Percentiles rank a stretch among this genome's conserved stretches.
Conservation (phyloP, 2,329 filamentous ascomycete species). For the Helotiales sp. region DNA sequence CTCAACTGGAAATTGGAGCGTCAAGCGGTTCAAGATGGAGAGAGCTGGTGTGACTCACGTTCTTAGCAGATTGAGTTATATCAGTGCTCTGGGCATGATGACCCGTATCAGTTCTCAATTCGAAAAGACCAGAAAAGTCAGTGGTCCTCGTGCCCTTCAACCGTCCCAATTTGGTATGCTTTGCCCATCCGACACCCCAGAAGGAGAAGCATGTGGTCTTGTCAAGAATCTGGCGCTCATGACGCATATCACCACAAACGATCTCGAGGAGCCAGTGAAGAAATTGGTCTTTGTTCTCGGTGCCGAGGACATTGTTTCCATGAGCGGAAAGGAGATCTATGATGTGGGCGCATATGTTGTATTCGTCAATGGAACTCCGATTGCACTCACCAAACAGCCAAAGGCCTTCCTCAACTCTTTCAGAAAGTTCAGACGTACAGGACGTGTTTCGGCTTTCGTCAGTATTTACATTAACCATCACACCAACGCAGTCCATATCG, state of each 20-base stretch:
- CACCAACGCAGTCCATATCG: slow-evolving; percentile 89
- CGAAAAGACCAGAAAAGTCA: slow-evolving; percentile 97
- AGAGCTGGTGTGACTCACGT: slow-evolving; percentile 96
- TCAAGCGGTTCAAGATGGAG: slow-evolving; percentile 99
- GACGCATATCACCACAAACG: slow-evolving; percentile 98
- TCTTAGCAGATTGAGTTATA: slow-evolving; percentile 92
- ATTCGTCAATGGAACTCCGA: slow-evolving; percentile 93
- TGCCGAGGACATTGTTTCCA: slow-evolving; percentile 78
- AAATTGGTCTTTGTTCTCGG: slow-evolving; percentile 87
- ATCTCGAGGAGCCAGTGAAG: slow-evolving; percentile 88
- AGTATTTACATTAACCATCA: slow-evolving; percentile 96
- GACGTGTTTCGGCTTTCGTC: slow-evolving; percentile 93
- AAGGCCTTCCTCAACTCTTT: slow-evolving; percentile 87
- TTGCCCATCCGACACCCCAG: slow-evolving; percentile 94
- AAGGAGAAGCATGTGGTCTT: slow-evolving; percentile 96
- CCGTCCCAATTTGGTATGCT: slow-evolving; percentile 99
- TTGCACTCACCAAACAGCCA: slow-evolving; percentile 83
- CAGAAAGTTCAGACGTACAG: slow-evolving; percentile 83
- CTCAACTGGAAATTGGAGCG: slow-evolving; percentile 95
- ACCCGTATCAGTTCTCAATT: slow-evolving; percentile 98
- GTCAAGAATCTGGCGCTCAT: slow-evolving; percentile 98
- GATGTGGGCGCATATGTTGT: slow-evolving; percentile 83
- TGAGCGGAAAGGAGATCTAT: slow-evolving; percentile 88
- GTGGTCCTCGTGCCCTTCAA: slow-evolving; percentile 91
- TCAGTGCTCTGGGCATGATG: slow-evolving; percentile 98